Percentiles rank a stretch among this genome's conserved stretches.
These are phyloP conservation scores for Metarhizium humberi DNA, from an alignment of 2,329 filamentous ascomycete genomes.

Conservation along the genomic window DNA sequence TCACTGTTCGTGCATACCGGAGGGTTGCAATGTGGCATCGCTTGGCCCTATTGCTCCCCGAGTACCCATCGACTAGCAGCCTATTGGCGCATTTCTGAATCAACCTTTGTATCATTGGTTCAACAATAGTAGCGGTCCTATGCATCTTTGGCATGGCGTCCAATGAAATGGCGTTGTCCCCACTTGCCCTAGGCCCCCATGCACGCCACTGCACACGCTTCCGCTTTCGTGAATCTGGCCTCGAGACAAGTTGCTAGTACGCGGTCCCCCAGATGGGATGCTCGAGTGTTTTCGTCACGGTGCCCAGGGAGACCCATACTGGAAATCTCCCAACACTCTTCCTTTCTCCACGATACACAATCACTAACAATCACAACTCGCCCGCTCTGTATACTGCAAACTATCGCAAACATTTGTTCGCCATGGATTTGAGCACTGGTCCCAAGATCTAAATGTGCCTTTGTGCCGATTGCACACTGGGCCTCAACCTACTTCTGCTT, in stretches of 20 bases:
- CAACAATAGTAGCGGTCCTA: not conserved
- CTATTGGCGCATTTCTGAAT: not conserved
- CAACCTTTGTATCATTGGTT: not conserved
- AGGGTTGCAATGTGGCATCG: not conserved
- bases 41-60: not conserved
- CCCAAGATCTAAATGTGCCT: conserved; percentile 6
- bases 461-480: conserved; percentile 5
- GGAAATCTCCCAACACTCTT: not conserved
- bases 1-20: not conserved
- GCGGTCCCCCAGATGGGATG: conserved; percentile 6
- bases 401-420: conserved; percentile 7
- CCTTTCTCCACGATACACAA: conserved; percentile 9
- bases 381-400: not conserved
- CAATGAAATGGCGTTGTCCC: not conserved
- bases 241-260: conserved; percentile 10
- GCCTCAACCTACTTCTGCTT: conserved; percentile 1
- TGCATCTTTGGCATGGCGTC: conserved; percentile 5
- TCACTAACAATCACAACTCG: conserved; percentile 5
- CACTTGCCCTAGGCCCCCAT: conserved; percentile 11
- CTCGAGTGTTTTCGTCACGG: conserved; percentile 9
- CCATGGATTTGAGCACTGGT: conserved; percentile 11
- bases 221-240: not conserved
- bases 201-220: not conserved
- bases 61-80: not conserved
- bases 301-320: conserved; percentile 4